phyloP scores from a whole-genome alignment of 176 grass and related monocot species.

The Aegilops tauschii region DNA sequence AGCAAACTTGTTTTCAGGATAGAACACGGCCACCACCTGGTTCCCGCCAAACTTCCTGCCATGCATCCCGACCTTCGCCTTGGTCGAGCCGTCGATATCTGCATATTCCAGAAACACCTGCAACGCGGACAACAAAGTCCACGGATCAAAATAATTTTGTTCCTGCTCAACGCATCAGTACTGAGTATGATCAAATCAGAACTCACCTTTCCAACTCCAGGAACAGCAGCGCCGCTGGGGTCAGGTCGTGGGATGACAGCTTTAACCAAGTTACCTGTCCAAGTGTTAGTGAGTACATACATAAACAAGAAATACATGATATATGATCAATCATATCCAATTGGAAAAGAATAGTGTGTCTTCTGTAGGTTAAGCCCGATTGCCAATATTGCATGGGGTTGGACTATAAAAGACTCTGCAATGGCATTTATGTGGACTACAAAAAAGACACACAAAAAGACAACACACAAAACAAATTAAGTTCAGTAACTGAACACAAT shows the following conservation, averaged over 20 bases:
- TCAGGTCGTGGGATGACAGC: conserved; percentile 85
- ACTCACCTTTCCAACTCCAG: conserved; percentile 89
- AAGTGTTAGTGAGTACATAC: conserved; percentile 40
- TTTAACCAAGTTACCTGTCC: conserved; percentile 87
- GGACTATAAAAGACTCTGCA: conserved; percentile 71
- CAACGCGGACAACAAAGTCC: neutral
- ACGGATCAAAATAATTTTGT: neutral
- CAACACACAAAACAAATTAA: conserved; percentile 52
- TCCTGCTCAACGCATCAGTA: neutral
- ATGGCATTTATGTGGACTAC: conserved; percentile 53
- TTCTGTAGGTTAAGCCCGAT: conserved; percentile 57
- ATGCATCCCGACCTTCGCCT: conserved; percentile 70
- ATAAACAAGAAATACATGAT: neutral
- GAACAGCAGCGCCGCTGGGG: conserved; percentile 51
- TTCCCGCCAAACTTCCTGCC: conserved; percentile 82
- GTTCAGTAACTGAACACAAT: conserved; percentile 50
- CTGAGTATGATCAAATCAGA: neutral
- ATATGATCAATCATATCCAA: conserved; percentile 34
- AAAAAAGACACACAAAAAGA: conserved; percentile 69
- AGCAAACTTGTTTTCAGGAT: conserved; percentile 74
- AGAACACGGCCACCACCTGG: conserved; percentile 76
- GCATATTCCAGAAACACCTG: conserved; percentile 98
- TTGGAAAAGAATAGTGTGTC: conserved; percentile 39
- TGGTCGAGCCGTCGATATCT: conserved; percentile 73
- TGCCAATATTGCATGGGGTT: conserved; percentile 67